These are phyloP conservation scores for Hyphopichia fennica DNA, from an alignment of 1,139 yeast species.

Conservation along the genomic window DNA sequence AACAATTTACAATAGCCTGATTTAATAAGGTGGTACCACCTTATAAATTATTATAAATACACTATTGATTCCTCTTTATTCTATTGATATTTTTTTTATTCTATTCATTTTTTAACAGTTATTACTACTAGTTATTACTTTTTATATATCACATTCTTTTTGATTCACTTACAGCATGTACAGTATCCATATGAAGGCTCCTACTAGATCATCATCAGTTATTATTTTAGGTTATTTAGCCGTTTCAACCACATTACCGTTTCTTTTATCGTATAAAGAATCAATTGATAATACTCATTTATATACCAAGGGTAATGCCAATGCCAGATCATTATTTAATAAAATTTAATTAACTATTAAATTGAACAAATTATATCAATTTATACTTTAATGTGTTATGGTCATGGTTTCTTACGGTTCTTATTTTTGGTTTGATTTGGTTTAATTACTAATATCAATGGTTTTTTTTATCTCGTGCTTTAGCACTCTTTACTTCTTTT, in stretches of 20 bases:
- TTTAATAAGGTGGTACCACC: not conserved
- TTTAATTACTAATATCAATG: too few species aligned
- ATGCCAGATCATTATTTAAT: constrained; percentile 39
- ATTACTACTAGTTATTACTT: not conserved
- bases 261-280: constrained; percentile 44
- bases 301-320: constrained; percentile 14
- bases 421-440: constrained; percentile 1
- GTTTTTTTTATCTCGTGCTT: too few species aligned
- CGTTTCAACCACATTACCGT: constrained; percentile 42
- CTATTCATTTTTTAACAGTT: too few species aligned
- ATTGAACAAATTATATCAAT: too few species aligned
- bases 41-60: not conserved
- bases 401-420: not conserved
- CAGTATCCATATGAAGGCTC: constrained; percentile 13
- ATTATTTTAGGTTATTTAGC: constrained; percentile 42
- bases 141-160: not conserved
- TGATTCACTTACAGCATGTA: constrained; percentile 7
- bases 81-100: not conserved
- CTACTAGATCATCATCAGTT: constrained; percentile 22
- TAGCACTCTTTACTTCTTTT: too few species aligned
- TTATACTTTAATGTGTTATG: not conserved
- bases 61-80: not conserved
- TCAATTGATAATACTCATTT: constrained; percentile 14
- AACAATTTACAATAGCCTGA: not conserved
- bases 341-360: constrained; percentile 27